Evolutionary conservation across 176 grass and related monocot species (phyloP), one percentile per base, ranked within the genome.

Genomic region (Triticum monococcum): DNA sequence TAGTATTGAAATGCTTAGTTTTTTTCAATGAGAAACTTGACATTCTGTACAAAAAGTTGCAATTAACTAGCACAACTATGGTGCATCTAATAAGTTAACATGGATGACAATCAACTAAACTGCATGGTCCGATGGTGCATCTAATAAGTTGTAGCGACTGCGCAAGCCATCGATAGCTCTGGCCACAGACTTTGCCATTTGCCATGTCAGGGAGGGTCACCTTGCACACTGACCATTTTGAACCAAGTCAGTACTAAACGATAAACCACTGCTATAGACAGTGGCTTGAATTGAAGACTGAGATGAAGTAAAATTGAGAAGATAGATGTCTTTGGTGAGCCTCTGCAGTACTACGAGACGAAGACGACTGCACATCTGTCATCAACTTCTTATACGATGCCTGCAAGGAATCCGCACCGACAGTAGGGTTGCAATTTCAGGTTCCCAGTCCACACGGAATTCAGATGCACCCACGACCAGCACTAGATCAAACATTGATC

Each of bases 121-220:
- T 33, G 0, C 33, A 2, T 30, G 28, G 28, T 30, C 28, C 28
- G 28, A 30, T 30, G 28, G 28, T 30, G 28, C 28, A 30, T 30
- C 28, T 30, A 30, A 30, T 30, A 30, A 30, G 81, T 88, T 88
- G 85, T 91, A 88, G 85, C 86, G 86, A 20, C 37, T 85, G 77
- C 89, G 89, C 86, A 91, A 22, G 72, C 81, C 85, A 62, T 91
- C 89, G 22, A 91, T 88, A 43, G 70, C 30, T 69, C 81, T 85
- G 48, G 88, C 77, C 10, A 30, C 81, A 0, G 77, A 81, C 81
- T 85, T 91, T 10, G 63, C 37, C 77, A 30, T 30, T 30, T 30
- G 28, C 28, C 28, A 88, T 88, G 63, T 81, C 86, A 77, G 86
- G 57, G 63, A 91, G 17, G 24, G 89, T 81, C 70, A 91, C 86